Evolutionary conservation across 2,329 filamentous ascomycete species (phyloP).

Genomic region (Ceratocystis eucalypticola): DNA sequence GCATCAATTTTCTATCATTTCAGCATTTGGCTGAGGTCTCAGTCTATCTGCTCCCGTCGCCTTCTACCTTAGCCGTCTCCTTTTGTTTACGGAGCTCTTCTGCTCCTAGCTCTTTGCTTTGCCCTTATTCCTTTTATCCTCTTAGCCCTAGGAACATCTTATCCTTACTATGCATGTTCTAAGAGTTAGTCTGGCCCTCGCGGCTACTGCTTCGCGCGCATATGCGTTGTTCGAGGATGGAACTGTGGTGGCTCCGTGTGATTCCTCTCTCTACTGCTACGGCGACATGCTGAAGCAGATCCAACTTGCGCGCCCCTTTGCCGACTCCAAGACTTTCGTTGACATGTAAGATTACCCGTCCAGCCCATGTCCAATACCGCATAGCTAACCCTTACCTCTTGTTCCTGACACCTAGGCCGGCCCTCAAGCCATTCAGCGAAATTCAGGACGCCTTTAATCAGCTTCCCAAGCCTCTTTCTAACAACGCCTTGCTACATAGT

Average conservation of each 20-base stretch:
- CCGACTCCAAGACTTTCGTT: conserved; percentile 58
- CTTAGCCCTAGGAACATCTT: no score
- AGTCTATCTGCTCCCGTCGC: neutral
- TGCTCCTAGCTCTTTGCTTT: neutral
- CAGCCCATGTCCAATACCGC: neutral
- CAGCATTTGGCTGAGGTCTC: neutral
- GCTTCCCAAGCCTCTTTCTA: conserved; percentile 46
- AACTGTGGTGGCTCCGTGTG: conserved; percentile 48
- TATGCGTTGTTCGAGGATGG: conserved; percentile 45
- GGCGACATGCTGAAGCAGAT: conserved; percentile 50
- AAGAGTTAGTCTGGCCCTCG: neutral
- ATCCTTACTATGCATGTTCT: neutral
- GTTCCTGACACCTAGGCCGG: conserved; percentile 34
- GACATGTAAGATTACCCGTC: conserved; percentile 40
- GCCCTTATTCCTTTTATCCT: neutral
- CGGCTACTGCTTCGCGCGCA: conserved; percentile 11
- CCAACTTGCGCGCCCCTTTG: conserved; percentile 49
- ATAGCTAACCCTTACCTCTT: conserved; percentile 15
- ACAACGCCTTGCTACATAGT: conserved; percentile 47
- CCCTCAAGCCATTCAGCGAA: conserved; percentile 43
- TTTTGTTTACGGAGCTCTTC: neutral
- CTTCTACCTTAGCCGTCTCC: neutral
- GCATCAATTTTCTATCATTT: neutral
- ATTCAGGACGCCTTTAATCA: conserved; percentile 48
- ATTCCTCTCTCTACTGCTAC: conserved; percentile 54